phyloP scores from a whole-genome alignment of 2,329 filamentous ascomycete genomes.

The Pyrenochaeta sp. region DNA sequence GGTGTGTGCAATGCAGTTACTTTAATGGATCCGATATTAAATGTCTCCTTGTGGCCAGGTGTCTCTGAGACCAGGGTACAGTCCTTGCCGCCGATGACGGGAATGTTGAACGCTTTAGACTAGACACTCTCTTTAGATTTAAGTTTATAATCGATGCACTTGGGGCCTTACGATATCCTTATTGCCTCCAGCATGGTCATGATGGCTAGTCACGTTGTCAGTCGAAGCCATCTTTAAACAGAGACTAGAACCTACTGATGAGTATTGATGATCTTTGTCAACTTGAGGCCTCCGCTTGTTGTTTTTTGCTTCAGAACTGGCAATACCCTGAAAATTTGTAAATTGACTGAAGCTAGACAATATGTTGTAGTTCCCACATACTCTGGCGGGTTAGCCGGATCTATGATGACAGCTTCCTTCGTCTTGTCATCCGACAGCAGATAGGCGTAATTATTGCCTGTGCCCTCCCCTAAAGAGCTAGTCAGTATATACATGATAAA shows the following conservation, averaged over 20 bases:
- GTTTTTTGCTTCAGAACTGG: constrained; percentile 77
- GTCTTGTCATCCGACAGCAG: constrained; percentile 60
- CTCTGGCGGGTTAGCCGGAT: constrained; percentile 82
- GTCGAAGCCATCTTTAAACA: not conserved
- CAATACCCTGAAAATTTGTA: constrained; percentile 59
- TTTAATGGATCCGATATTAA: constrained; percentile 82
- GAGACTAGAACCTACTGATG: constrained; percentile 75
- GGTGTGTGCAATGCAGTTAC: constrained; percentile 93
- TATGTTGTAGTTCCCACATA: constrained; percentile 44
- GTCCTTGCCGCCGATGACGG: constrained; percentile 87
- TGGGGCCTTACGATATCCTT: constrained; percentile 72
- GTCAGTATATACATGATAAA: constrained; percentile 2
- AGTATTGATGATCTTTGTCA: constrained; percentile 93
- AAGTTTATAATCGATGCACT: not conserved
- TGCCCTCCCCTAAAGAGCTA: constrained; percentile 72
- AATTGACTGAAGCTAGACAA: not conserved
- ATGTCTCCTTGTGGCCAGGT: constrained; percentile 76
- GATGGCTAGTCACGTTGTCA: constrained; percentile 69
- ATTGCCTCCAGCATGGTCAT: constrained; percentile 95
- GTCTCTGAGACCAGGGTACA: constrained; percentile 82
- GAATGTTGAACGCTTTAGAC: constrained; percentile 70
- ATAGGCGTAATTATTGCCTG: constrained; percentile 85
- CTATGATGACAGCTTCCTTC: constrained; percentile 69
- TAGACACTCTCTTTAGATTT: constrained; percentile 31
- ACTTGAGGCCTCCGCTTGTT: constrained; percentile 75